Evolutionary conservation across 2,329 filamentous ascomycete species (phyloP), one percentile per base, ranked within the genome.

Genomic region (Xylaria sp.): DNA sequence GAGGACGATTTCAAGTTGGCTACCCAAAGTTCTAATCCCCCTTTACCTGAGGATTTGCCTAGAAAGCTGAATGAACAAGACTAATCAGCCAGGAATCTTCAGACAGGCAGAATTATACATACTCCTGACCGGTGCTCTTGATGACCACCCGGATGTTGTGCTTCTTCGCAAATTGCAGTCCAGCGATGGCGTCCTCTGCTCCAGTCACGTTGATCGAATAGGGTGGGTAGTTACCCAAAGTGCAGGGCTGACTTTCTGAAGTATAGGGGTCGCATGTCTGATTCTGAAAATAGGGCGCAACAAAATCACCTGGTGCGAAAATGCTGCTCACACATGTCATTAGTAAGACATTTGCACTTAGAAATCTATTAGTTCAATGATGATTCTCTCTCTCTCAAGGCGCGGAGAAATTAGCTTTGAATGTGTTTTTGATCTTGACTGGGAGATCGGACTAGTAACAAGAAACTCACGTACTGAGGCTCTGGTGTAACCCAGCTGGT

Each of bases 191-290:
- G 60, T 81, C 75, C 4, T 65, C 60, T 1, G 69, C 42, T 1
- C 62, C 63, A 1, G 67, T 70, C 2, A 76, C 77, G 17, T 77
- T 73, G 45, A 82, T 74, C 11, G 76, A 72, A 56, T 81, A 81
- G 9, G 63, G 67, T 2, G 79, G 75, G 51, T 79, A 79, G 57
- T 78, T 80, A 8, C 82, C 82, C 11, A 83, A 60, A 0, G 72
- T 67, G 63, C 83, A 84, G 2, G 49, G 49, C 33, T 40, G 28
- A 3, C n/a, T 23, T 8, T 7, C 23, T 12, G 14, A n/a, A 5
- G 42, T 40, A 42, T 46, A 60, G 7, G 57, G 57, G 35, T 60
- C 50, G 19, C 57, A 60, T 5, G 54, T 40, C 23, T 57, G 60
- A 23, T 63, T 59, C 33, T 59, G 54, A 28, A 23, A 63, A n/a